Base-by-base conservation (phyloP, 2,329 filamentous ascomycete species). In the Monilinia aucupariae region DNA sequence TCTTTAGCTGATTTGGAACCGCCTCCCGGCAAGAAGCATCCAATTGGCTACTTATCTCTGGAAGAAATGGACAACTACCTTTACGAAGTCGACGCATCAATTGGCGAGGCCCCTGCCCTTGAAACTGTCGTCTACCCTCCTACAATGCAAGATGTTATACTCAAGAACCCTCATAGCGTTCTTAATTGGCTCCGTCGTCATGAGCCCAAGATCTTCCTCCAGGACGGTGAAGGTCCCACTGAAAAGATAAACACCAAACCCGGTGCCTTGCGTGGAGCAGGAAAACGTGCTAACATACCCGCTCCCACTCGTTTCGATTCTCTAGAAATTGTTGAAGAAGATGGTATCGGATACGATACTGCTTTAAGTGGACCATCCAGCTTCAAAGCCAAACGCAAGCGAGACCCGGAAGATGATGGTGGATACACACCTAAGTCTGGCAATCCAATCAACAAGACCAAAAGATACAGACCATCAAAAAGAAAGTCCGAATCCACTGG, bases 111-210 rank as follows among this genome's bases (percentile, higher is more conserved):
- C 53, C 72, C 59, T 2, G 50, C 64, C 22, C 48, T 65, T 4
- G 59, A 69, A 72, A 74, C 69, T 71, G 70, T 64, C 63, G 73
- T 49, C 76, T 70, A 76, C 71, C 68, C 75, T 74, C 66, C 69
- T 27, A 72, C 63, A 77, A 75, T 48, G 73, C 79, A 76, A 73
- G 81, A 83, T 63, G 74, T 82, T 56, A 80, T 82, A 34, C 76
- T 91, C 30, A 84, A 84, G 59, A 97, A 97, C 74, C 92, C 92
- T 0, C 90, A 91, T 49, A 96, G 90, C 64, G 92, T 96, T 3
- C 96, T 96, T 78, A 97, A 96, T 75, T 99, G 94, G 94, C 83
- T 99, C 15, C 85, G 91, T 66, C 87, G 91, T 73, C 83, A 96
- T 75, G 87, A 91, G 64, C 90, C 92, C 3, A 87, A 93, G 74